Percentiles rank a stretch among this genome's conserved stretches.
Conservation (phyloP, 768 basidiomycete genomes). For the Pisolithus sp. region DNA sequence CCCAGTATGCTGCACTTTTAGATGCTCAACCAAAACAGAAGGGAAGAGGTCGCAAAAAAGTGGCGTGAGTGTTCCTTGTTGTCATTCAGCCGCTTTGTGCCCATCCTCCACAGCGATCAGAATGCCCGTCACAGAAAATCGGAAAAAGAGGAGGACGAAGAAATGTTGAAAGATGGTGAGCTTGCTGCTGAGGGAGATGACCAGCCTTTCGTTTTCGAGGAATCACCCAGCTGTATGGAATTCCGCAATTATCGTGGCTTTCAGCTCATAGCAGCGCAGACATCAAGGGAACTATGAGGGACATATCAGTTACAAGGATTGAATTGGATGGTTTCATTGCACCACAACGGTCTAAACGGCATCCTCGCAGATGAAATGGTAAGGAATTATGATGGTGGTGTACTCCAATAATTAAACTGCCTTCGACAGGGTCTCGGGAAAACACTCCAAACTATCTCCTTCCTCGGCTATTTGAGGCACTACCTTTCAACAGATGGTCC, state of each 20-base stretch:
- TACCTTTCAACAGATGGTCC: slow-evolving; percentile 71
- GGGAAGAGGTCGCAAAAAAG: slow-evolving; percentile 81
- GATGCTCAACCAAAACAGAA: slow-evolving; percentile 83
- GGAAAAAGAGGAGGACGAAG: slow-evolving; percentile 98
- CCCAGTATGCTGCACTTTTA: slow-evolving; percentile 85
- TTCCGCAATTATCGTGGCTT: neutral
- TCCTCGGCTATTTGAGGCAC: slow-evolving; percentile 91
- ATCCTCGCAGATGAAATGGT: slow-evolving; percentile 98
- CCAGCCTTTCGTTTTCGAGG: slow-evolving; percentile 90
- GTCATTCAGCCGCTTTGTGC: neutral
- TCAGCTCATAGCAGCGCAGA: slow-evolving; percentile 38
- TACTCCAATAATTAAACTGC: slow-evolving; percentile 1
- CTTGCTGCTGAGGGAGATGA: slow-evolving; percentile 76
- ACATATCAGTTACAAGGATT: slow-evolving; percentile 94
- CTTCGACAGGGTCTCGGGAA: slow-evolving; percentile 81
- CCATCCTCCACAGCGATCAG: slow-evolving; percentile 48
- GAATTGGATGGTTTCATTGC: slow-evolving; percentile 95
- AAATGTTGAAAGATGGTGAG: slow-evolving; percentile 83
- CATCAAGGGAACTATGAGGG: slow-evolving; percentile 85
- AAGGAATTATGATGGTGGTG: slow-evolving; percentile 8
- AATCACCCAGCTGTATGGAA: slow-evolving; percentile 77
- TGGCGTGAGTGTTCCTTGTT: slow-evolving; percentile 40
- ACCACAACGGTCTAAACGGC: slow-evolving; percentile 95
- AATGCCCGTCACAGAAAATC: slow-evolving; percentile 85
- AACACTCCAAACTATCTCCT: slow-evolving; percentile 96